phyloP scores from a whole-genome alignment of 1,284 basidiomycete species.

The Kalmanozyma brasiliensis region DNA sequence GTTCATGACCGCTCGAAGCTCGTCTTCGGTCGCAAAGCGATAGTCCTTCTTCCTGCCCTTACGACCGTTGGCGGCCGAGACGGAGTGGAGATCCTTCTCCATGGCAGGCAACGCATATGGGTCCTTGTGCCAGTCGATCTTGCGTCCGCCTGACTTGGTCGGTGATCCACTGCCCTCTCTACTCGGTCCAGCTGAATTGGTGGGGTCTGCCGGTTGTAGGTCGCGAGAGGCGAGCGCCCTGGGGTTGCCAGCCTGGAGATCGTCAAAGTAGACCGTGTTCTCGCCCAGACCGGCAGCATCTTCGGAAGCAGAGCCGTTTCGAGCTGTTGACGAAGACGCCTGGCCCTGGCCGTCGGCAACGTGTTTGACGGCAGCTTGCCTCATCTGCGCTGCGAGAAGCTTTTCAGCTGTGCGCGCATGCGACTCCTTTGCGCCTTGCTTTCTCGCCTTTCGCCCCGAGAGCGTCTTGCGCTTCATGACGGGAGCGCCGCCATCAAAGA shows the following conservation, averaged over 20 bases:
- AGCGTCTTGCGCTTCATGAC: constrained; percentile 69
- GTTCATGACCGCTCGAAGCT: constrained; percentile 61
- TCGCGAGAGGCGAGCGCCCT: constrained; percentile 74
- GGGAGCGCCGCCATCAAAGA: constrained; percentile 81
- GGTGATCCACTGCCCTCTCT: constrained; percentile 68
- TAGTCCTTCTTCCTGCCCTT: constrained; percentile 56
- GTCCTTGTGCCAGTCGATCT: constrained; percentile 62
- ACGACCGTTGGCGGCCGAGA: constrained; percentile 35
- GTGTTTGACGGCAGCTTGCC: constrained; percentile 86
- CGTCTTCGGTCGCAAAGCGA: constrained; percentile 65
- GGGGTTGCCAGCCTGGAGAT: constrained; percentile 32
- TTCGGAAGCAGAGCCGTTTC: neutral
- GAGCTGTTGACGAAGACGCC: constrained; percentile 15
- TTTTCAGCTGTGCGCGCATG: constrained; percentile 75
- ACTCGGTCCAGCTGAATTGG: constrained; percentile 19
- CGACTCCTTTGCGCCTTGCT: constrained; percentile 70
- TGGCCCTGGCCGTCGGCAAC: constrained; percentile 55
- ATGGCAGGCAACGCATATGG: constrained; percentile 65
- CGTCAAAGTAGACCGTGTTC: constrained; percentile 70
- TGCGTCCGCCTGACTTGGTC: constrained; percentile 63
- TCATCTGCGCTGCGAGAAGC: constrained; percentile 90
- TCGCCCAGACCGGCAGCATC: constrained; percentile 49
- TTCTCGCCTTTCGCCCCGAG: constrained; percentile 72
- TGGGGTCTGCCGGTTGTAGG: constrained; percentile 69
- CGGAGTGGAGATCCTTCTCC: constrained; percentile 49